Evolutionary conservation across 331 rosid species (phyloP).

Genomic region (Saraca asoca): DNA sequence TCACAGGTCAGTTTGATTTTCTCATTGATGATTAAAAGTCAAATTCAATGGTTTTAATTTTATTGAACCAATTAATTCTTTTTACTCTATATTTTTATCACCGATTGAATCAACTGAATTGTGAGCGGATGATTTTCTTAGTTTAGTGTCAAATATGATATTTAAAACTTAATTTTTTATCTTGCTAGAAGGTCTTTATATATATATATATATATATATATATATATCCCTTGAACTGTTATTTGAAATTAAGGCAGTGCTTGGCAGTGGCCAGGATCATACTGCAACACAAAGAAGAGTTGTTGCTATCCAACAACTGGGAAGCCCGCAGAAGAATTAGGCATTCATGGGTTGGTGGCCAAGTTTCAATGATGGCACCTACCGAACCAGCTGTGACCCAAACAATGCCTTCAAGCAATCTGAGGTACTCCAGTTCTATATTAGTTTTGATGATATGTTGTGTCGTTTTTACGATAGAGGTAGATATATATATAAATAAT

Average conservation of each 20-base stretch:
- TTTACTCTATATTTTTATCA: too few species aligned
- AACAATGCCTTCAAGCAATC: conserved; percentile 34
- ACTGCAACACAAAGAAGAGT: conserved; percentile 56
- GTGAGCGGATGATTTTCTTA: too few species aligned
- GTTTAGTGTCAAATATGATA: too few species aligned
- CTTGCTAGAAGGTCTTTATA: not conserved
- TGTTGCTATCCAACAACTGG: conserved; percentile 65
- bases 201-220: too few species aligned
- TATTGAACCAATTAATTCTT: not conserved
- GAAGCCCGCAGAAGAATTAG: conserved; percentile 35
- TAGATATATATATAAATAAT: too few species aligned
- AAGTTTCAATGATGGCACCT: conserved; percentile 49
- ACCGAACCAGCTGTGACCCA: conserved; percentile 56
- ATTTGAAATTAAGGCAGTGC: not conserved
- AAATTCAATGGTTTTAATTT: not conserved
- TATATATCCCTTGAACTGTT: too few species aligned
- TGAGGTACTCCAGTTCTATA: conserved; percentile 34
- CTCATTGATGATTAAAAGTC: not conserved
- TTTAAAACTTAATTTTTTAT: too few species aligned
- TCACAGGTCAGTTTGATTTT: conserved; percentile 45
- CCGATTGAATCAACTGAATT: too few species aligned
- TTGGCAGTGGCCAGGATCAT: conserved; percentile 74
- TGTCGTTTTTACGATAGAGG: too few species aligned
- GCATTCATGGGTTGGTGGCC: conserved; percentile 73
- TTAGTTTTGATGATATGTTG: too few species aligned